Percentiles rank a stretch among this genome's conserved stretches.
Conservation (phyloP, 2,329 filamentous ascomycete genomes). For the Fusarium sterilihyphosum region DNA sequence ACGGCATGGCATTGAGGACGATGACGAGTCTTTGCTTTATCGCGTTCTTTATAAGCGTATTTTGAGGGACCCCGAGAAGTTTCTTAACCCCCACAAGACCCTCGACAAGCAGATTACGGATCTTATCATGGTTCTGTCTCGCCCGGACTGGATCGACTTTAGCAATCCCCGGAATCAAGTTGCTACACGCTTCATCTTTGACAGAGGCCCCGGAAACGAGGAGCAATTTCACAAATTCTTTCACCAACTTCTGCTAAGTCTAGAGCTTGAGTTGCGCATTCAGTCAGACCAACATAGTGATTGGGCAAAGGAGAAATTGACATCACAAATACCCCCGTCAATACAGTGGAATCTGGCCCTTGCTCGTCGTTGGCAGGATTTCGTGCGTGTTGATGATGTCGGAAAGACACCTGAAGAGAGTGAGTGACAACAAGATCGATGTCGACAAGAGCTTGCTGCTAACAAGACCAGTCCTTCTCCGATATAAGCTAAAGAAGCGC, state of each 20-base stretch:
- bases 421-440: slow-evolving; percentile 42
- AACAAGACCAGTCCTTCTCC: slow-evolving; percentile 61
- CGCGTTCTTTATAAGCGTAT: slow-evolving; percentile 73
- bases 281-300: slow-evolving; percentile 69
- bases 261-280: slow-evolving; percentile 77
- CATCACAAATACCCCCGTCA: slow-evolving; percentile 72
- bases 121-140: slow-evolving; percentile 73
- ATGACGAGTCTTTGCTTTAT: slow-evolving; percentile 68
- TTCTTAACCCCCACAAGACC: slow-evolving; percentile 67
- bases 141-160: slow-evolving; percentile 79
- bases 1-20: slow-evolving; percentile 65
- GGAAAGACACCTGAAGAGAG: slow-evolving; percentile 63
- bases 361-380: slow-evolving; percentile 77
- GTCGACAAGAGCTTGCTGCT: not conserved
- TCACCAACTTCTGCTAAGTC: slow-evolving; percentile 78
- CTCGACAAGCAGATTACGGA: slow-evolving; percentile 79
- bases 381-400: slow-evolving; percentile 72
- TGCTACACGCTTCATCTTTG: slow-evolving; percentile 76
- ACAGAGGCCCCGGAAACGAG: slow-evolving; percentile 64
- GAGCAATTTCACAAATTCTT: slow-evolving; percentile 74
- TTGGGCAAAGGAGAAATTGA: slow-evolving; percentile 70
- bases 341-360: slow-evolving; percentile 79
- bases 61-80: slow-evolving; percentile 73
- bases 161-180: slow-evolving; percentile 76
- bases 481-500: slow-evolving; percentile 71